Base-by-base conservation (phyloP, 495 filamentous ascomycete species). In the Annulohypoxylon stygium region DNA sequence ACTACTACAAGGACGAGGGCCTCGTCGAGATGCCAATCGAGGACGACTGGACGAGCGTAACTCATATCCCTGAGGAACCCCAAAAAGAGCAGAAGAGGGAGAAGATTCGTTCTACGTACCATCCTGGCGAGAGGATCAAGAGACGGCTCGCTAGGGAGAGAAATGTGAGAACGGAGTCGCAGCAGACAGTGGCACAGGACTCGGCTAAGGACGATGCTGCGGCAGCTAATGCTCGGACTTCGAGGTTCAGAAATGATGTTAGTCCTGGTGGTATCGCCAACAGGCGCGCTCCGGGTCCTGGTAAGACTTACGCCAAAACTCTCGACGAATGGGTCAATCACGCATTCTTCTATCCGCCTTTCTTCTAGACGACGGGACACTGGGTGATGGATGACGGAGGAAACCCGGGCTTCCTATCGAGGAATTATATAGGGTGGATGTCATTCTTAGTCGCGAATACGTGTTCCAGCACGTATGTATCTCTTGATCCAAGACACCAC, bases 11-110 rank as follows among this genome's bases (percentile, higher is more conserved):
- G 1, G 9, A 11, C 36, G 6, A 47, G 5, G 4, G 43, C 6
- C 43, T 67, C 55, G 26, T 26, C 10, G 62, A 71, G 48, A 25
- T 55, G 30, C 45, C 55, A 2, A 3, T 57, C 47, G 62, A 71
- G 26, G 63, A 37, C 16, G 69, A 62, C 10, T 71, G 69, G 69
- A 60, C 43, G 26, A n/a, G 10, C 45, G 37, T 71, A 4, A 39
- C 4, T 16, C 8, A 55, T 6, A 20, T 26, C 2, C 23, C 18
- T n/a, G 53, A 30, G 11, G 23, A 25, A 51, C 2, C 8, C 50
- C 12, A 4, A 5, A n/a, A 16, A 33, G 10, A 26, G 25, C 4
- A 14, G 10, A 26, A 11, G 20, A 11, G 12, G 25, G 50, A 54
- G 11, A 6, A 14, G 25, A 5, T 11, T 43, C 12, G 14, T n/a